These are phyloP conservation scores for Xerocomus potaroensis DNA, from an alignment of 768 basidiomycete genomes.

Conservation along the genomic window DNA sequence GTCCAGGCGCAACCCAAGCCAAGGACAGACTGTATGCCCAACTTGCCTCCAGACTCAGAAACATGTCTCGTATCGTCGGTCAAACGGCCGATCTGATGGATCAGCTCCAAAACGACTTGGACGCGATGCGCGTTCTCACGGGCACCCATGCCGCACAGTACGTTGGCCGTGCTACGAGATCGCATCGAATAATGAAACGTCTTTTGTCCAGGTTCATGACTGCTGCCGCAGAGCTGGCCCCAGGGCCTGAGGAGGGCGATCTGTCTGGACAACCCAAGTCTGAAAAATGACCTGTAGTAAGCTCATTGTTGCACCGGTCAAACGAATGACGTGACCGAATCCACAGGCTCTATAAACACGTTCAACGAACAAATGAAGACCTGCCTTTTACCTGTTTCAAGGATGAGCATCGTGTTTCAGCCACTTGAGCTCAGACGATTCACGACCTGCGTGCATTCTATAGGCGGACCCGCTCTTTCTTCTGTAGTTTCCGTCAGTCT, in stretches of 20 bases:
- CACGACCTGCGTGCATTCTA: too few relatives aligned
- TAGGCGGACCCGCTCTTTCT: too few relatives aligned
- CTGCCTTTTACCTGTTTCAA: too few relatives aligned
- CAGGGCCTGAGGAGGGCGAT: conserved; percentile 23
- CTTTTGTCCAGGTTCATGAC: conserved; percentile 44
- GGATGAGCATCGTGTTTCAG: too few relatives aligned
- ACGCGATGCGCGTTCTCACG: conserved; percentile 75
- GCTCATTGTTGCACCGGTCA: too few relatives aligned
- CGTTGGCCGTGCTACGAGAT: too few relatives aligned
- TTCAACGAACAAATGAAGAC: too few relatives aligned
- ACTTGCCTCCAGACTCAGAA: conserved; percentile 61
- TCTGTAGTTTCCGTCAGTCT: too few relatives aligned
- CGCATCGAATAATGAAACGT: neutral
- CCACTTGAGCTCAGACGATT: too few relatives aligned
- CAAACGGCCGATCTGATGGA: conserved; percentile 78
- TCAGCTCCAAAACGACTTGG: conserved; percentile 67
- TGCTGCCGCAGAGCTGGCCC: conserved; percentile 40
- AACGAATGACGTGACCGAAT: too few relatives aligned
- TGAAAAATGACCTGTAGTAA: conserved; percentile 12
- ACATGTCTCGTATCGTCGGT: conserved; percentile 62
- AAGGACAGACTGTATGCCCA: conserved; percentile 82
- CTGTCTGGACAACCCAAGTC: conserved; percentile 4
- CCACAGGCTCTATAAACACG: too few relatives aligned
- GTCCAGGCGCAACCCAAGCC: conserved; percentile 60
- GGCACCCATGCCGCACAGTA: conserved; percentile 81